phyloP scores from a whole-genome alignment of 345 rosid genomes.

The Geranium brycei region DNA sequence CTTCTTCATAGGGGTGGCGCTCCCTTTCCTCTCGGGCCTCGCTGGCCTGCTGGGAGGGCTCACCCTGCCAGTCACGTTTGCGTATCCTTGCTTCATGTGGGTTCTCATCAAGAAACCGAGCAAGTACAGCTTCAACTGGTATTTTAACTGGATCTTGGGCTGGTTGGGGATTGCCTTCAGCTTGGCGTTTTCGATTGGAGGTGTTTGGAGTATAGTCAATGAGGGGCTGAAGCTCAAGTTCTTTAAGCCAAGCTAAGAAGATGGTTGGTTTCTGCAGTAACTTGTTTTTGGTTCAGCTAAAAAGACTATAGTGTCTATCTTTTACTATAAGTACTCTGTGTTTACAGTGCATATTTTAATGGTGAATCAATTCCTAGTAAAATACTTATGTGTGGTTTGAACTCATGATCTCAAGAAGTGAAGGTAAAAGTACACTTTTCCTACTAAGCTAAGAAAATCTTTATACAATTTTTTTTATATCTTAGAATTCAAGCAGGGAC shows the following conservation, averaged over 20 bases:
- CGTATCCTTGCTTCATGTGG: slow-evolving; percentile 99
- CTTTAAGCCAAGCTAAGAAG: slow-evolving; percentile 57
- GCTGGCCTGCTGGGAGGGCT: slow-evolving; percentile 91
- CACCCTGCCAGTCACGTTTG: slow-evolving; percentile 87
- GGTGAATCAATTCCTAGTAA: too few species aligned
- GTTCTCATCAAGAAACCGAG: slow-evolving; percentile 69
- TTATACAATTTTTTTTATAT: too few species aligned
- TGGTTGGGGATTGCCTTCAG: slow-evolving; percentile 89
- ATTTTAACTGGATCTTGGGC: slow-evolving; percentile 86
- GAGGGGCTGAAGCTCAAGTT: slow-evolving; percentile 79
- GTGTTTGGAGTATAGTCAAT: slow-evolving; percentile 79
- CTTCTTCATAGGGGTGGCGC: slow-evolving; percentile 87
- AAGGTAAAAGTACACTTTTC: too few species aligned
- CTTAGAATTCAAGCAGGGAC: too few species aligned
- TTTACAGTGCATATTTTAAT: too few species aligned
- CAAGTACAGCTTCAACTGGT: slow-evolving; percentile 86
- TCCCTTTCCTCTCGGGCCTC: slow-evolving; percentile 80
- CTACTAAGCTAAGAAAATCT: too few species aligned
- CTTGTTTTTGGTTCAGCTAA: too few species aligned
- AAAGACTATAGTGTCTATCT: too few species aligned
- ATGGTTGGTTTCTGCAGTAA: too few species aligned
- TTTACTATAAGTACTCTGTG: too few species aligned
- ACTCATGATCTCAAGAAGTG: too few species aligned
- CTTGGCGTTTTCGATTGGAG: slow-evolving; percentile 86
- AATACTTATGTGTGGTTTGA: too few species aligned